These are phyloP conservation scores for Debaryomyces subglobosus DNA, from an alignment of 1,139 yeast genomes.

Conservation along the genomic window DNA sequence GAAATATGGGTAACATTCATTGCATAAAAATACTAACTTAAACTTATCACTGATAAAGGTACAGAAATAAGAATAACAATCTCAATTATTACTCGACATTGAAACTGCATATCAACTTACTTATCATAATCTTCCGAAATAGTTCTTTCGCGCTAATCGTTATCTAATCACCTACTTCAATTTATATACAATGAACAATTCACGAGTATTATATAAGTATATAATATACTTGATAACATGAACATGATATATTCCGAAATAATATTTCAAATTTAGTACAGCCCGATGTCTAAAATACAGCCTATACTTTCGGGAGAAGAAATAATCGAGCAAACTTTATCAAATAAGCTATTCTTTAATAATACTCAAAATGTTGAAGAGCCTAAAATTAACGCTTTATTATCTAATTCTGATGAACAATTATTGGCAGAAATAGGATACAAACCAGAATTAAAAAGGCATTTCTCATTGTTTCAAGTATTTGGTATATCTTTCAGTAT, in stretches of 20 bases:
- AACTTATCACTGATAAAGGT: too few species aligned
- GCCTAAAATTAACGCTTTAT: constrained; percentile 19
- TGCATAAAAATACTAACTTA: too few species aligned
- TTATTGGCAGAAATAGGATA: constrained; percentile 56
- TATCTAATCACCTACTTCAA: not conserved
- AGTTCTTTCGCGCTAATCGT: not conserved
- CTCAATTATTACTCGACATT: too few species aligned
- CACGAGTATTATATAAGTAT: not conserved
- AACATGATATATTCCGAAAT: too few species aligned
- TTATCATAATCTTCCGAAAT: not conserved
- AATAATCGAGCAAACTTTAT: constrained; percentile 26
- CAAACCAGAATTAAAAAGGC: constrained; percentile 53
- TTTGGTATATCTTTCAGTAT: constrained; percentile 57
- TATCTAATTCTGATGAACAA: constrained; percentile 32
- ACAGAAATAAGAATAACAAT: too few species aligned
- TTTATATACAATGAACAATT: not conserved
- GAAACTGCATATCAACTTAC: not conserved
- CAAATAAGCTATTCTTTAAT: constrained; percentile 27
- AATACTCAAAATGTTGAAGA: constrained; percentile 31
- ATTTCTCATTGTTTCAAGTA: constrained; percentile 51
- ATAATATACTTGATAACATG: not conserved
- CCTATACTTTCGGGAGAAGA: constrained; percentile 21
- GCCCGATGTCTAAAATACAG: not conserved
- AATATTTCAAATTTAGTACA: not conserved
- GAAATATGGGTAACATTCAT: too few species aligned